Base-by-base conservation (phyloP, 306 rosid species). In the Quercus dentata region DNA sequence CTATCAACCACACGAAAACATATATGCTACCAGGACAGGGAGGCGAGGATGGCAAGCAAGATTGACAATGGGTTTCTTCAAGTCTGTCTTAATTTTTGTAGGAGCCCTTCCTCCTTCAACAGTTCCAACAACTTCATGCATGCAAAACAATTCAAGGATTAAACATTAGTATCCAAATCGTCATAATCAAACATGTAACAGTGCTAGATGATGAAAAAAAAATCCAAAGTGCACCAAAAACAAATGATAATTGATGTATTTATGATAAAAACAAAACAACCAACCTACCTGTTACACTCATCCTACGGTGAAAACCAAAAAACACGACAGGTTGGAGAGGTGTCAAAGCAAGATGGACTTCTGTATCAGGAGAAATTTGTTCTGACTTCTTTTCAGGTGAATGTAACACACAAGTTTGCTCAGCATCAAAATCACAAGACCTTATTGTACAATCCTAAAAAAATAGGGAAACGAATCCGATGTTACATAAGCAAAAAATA, bases 41-140 rank as follows among this genome's bases (percentile, higher is more conserved):
- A 88, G 98, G 80, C 99, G 98, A 83, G 99, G 99, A 88, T 96
- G 98, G 87, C 99, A 96, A 59, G 98, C 94, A 85, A 96, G 93
- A 86, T 96, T 96, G 84, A 96, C 94, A 85, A 96, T 71, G 69
- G 99, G 97, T 81, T 93, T 96, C 90, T 96, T 96, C 89, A 96
- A 80, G 83, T 96, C 99, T 80, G 99, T 83, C 88, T 96, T 96
- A 78, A 96, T 93, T 85, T 93, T 96, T 79, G 99, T 96, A 21
- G 99, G 99, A 6, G 88, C 86, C 81, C 96, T 89, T 64, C 99
- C 99, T 3, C 99, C 99, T 89, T 96, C 99, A 74, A 96, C 89
- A 56, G 98, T 93, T 81, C 99, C 99, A 86, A 96, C 99, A 88
- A 93, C 99, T 96, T 81, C 88, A 83, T 80, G 79, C 81, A 80